phyloP scores from a whole-genome alignment of 805 yeast genomes.

The Lipomyces sp. region DNA sequence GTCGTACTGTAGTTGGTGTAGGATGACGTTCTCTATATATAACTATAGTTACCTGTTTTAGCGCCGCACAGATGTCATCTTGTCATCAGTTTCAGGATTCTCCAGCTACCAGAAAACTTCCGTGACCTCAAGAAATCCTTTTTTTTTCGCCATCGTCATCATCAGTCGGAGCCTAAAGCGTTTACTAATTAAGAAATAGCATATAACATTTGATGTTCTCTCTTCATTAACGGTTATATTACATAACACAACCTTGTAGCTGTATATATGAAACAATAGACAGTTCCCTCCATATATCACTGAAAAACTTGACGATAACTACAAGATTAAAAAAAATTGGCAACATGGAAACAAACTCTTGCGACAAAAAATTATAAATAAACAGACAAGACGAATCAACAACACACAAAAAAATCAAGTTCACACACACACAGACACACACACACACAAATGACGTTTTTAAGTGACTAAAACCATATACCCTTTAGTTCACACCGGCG shows the following conservation, averaged over 20 bases:
- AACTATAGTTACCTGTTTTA: not conserved
- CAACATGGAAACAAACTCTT: not conserved
- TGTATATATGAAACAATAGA: constrained; percentile 1
- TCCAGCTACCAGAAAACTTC: too few relatives aligned
- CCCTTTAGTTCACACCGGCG: constrained; percentile 44
- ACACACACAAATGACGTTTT: not conserved
- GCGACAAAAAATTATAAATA: not conserved
- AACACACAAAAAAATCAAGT: not conserved
- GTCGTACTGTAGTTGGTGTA: not conserved
- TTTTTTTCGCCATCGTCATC: too few relatives aligned
- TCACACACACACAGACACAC: too few relatives aligned
- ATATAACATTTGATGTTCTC: not conserved
- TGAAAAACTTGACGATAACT: not conserved
- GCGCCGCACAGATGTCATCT: too few relatives aligned
- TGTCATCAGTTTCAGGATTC: too few relatives aligned
- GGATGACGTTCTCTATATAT: not conserved
- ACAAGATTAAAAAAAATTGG: not conserved
- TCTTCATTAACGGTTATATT: not conserved
- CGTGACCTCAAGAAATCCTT: too few relatives aligned
- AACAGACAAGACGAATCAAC: not conserved
- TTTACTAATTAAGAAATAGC: not conserved
- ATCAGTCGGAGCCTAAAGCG: too few relatives aligned
- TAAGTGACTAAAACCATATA: not conserved
- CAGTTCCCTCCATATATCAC: constrained; percentile 3
- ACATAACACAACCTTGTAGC: not conserved